Evolutionary conservation across 2,329 filamentous ascomycete genomes (phyloP).

Genomic region (Periconia sp.): DNA sequence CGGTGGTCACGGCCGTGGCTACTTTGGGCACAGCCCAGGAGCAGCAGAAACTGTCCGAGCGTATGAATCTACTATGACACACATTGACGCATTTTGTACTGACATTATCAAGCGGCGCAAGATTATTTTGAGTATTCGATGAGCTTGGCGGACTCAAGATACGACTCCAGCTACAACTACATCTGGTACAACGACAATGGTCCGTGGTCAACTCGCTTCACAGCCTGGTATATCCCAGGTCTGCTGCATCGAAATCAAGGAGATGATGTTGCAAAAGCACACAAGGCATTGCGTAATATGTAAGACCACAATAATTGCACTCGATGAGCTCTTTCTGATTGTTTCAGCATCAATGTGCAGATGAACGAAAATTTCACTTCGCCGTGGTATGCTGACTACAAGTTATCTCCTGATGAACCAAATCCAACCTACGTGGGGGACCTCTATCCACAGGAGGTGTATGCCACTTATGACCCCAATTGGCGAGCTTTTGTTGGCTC

Average conservation of each 20-base stretch:
- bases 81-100: not conserved
- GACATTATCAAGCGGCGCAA: not conserved
- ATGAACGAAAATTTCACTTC: conserved; percentile 5
- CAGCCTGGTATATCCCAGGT: conserved; percentile 62
- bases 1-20: not conserved
- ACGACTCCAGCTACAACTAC: not conserved
- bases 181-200: not conserved
- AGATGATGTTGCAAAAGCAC: conserved; percentile 53
- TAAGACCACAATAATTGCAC: conserved; percentile 51
- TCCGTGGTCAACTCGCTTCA: conserved; percentile 26
- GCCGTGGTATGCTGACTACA: conserved; percentile 8
- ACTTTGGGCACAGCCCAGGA: not conserved
- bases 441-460: conserved; percentile 27
- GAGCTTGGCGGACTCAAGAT: not conserved
- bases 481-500: conserved; percentile 63
- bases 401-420: conserved; percentile 18
- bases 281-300: not conserved
- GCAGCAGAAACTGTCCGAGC: not conserved
- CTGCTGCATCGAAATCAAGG: conserved; percentile 58
- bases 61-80: not conserved
- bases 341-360: conserved; percentile 33
- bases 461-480: conserved; percentile 60
- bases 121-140: not conserved
- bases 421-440: not conserved
- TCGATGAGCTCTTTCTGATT: not conserved